Conservation (phyloP, 805 yeast species). For the Candida sphagnicola region DNA sequence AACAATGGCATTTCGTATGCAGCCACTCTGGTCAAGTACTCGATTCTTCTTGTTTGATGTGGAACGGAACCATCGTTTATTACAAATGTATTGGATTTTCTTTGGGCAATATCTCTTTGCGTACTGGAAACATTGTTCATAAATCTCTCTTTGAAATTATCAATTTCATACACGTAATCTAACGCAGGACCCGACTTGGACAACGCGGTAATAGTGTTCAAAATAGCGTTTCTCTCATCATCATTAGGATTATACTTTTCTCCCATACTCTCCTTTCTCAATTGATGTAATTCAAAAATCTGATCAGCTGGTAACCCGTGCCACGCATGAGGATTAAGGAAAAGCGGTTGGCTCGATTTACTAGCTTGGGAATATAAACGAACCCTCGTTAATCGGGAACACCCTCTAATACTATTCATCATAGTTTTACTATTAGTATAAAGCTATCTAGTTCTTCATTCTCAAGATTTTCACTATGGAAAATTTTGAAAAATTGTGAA, state of each 20-base stretch:
- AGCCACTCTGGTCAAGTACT: constrained; percentile 75
- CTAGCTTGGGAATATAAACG: constrained; percentile 2
- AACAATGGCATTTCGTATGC: constrained; percentile 91
- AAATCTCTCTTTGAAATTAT: constrained; percentile 37
- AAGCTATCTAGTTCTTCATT: too few species aligned
- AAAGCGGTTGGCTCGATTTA: constrained; percentile 24
- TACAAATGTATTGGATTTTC: constrained; percentile 32
- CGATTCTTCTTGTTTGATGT: constrained; percentile 60
- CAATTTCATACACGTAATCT: constrained; percentile 38
- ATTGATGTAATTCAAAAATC: constrained; percentile 56
- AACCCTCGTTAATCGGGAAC: not conserved
- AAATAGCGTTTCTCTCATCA: constrained; percentile 53
- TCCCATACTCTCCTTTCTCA: constrained; percentile 47
- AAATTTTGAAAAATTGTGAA: not conserved
- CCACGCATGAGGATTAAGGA: constrained; percentile 68
- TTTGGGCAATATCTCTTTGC: constrained; percentile 36
- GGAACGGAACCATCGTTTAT: constrained; percentile 32
- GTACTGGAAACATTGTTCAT: constrained; percentile 39
- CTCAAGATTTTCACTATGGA: not conserved
- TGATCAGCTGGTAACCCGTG: constrained; percentile 60
- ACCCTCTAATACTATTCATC: constrained; percentile 2
- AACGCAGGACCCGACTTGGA: constrained; percentile 27
- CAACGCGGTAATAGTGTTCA: constrained; percentile 34
- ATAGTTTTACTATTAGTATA: too few species aligned
- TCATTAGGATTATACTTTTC: constrained; percentile 49